phyloP scores from a whole-genome alignment of 1,284 basidiomycete genomes.

The Lignosus rhinocerotis region DNA sequence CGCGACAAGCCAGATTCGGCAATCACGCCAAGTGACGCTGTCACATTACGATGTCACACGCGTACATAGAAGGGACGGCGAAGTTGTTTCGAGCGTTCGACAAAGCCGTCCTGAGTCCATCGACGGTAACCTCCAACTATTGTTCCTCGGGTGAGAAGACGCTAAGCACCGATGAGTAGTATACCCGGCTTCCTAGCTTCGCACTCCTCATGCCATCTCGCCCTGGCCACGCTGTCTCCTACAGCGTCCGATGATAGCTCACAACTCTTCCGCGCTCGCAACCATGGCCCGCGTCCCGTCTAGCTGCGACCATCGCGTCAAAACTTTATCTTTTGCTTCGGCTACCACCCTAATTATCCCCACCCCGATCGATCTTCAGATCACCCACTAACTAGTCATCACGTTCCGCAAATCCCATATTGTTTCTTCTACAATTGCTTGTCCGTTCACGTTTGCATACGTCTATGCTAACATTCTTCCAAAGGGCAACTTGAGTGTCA shows the following conservation, averaged over 20 bases:
- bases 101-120: too few relatives aligned
- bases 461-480: not conserved
- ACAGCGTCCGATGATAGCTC: conserved; percentile 14
- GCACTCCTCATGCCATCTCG: conserved; percentile 4
- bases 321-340: conserved; percentile 13
- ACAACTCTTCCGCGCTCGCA: not conserved
- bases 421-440: not conserved
- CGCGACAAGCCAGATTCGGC: conserved; percentile 20
- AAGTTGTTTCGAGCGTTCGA: not conserved
- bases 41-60: conserved; percentile 10
- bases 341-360: not conserved
- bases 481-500: not conserved
- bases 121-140: not conserved
- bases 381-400: conserved; percentile 8
- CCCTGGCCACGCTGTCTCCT: not conserved
- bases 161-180: not conserved
- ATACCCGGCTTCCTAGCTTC: conserved; percentile 1
- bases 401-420: not conserved
- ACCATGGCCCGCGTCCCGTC: conserved; percentile 11
- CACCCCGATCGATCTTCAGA: conserved; percentile 18
- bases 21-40: conserved; percentile 17
- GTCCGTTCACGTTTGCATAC: too few relatives aligned
- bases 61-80: too few relatives aligned
- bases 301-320: conserved; percentile 6
- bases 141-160: conserved; percentile 1